A percentile compares a stretch with the other conserved stretches of the same genome.
Evolutionary conservation across 768 basidiomycete species (phyloP).

Genomic region (Dentipellis fragilis): DNA sequence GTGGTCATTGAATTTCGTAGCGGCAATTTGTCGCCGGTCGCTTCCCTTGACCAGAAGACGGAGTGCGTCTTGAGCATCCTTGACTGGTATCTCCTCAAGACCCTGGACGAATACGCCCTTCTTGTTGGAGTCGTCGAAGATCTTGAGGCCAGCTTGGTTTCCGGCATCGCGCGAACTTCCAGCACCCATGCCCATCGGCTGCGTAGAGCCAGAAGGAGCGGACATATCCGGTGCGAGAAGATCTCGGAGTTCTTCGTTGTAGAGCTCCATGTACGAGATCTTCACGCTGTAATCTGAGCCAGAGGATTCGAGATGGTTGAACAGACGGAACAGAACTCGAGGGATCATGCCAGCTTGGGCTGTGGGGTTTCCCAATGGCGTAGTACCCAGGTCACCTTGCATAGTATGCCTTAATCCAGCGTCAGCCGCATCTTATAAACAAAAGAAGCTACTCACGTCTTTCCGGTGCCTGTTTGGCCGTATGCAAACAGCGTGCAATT

Average conservation of each 20-base stretch:
- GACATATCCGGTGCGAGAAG: slow-evolving; percentile 74
- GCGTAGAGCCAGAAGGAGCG: slow-evolving; percentile 52
- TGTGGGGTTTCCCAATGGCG: slow-evolving; percentile 82
- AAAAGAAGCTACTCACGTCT: slow-evolving; percentile 59
- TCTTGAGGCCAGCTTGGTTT: slow-evolving; percentile 57
- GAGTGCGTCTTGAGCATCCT: slow-evolving; percentile 74
- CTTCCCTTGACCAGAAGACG: slow-evolving; percentile 82
- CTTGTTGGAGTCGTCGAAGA: slow-evolving; percentile 87
- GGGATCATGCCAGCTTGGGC: slow-evolving; percentile 93
- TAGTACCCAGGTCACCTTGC: slow-evolving; percentile 86
- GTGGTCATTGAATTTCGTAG: slow-evolving; percentile 96
- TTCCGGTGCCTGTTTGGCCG: slow-evolving; percentile 97
- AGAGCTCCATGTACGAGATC: slow-evolving; percentile 89
- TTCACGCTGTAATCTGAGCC: slow-evolving; percentile 84
- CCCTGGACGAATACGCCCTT: slow-evolving; percentile 91
- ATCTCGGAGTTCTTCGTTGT: slow-evolving; percentile 97
- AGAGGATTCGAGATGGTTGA: slow-evolving; percentile 74
- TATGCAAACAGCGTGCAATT: slow-evolving; percentile 98
- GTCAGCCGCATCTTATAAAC: too few species aligned
- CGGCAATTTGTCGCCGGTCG: slow-evolving; percentile 83
- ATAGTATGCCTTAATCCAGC: slow-evolving; percentile 68
- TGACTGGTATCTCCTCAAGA: slow-evolving; percentile 81
- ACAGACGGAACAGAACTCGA: slow-evolving; percentile 83
- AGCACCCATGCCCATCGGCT: slow-evolving; percentile 68
- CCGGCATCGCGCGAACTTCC: slow-evolving; percentile 32